Evolutionary conservation across 202 grass and related monocot species (phyloP).

Genomic region (Eragrostis tef): DNA sequence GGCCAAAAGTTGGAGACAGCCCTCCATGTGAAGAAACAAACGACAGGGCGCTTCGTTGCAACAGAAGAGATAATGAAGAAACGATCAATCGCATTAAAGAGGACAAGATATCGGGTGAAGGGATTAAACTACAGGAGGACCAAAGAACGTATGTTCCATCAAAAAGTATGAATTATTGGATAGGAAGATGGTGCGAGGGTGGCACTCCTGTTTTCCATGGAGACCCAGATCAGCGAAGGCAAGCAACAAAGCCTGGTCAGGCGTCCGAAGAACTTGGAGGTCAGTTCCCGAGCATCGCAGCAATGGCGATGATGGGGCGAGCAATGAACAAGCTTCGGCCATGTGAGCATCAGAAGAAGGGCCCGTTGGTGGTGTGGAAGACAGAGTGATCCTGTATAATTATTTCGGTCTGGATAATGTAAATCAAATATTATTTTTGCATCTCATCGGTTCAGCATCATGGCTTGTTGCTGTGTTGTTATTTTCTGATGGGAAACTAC

Average conservation of each 20-base stretch:
- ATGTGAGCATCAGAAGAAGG: slow-evolving; percentile 58
- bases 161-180: slow-evolving; percentile 46
- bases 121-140: not conserved
- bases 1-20: slow-evolving; percentile 35
- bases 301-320: slow-evolving; percentile 89
- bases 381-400: slow-evolving; percentile 7
- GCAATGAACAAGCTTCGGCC: slow-evolving; percentile 68
- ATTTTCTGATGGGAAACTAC: slow-evolving; percentile 16
- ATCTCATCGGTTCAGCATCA: not conserved
- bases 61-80: not conserved
- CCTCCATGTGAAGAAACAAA: slow-evolving; percentile 20
- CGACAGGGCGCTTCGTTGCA: not conserved
- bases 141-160: not conserved
- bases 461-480: not conserved
- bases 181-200: slow-evolving; percentile 50
- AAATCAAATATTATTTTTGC: slow-evolving; percentile 12
- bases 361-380: slow-evolving; percentile 70
- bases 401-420: not conserved
- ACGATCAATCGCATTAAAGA: not conserved
- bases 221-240: not conserved
- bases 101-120: slow-evolving; percentile 14
- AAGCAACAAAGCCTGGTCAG: slow-evolving; percentile 7
- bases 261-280: slow-evolving; percentile 24
- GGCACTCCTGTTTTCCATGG: slow-evolving; percentile 16
- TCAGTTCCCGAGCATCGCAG: slow-evolving; percentile 62